These are phyloP conservation scores for Seiridium cupressi DNA, from an alignment of 2,329 filamentous ascomycete genomes.

Conservation along the genomic window DNA sequence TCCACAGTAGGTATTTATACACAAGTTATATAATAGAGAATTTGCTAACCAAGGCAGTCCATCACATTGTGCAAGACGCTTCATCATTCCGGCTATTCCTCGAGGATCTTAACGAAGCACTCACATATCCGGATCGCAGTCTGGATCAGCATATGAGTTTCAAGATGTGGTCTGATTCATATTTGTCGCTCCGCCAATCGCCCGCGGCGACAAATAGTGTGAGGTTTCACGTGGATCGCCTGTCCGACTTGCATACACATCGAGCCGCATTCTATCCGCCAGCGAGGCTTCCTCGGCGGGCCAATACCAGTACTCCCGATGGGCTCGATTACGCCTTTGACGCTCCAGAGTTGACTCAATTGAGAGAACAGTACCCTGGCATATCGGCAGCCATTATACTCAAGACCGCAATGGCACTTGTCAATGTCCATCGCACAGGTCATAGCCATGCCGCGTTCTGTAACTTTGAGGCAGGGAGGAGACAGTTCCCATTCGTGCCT, in stretches of 20 bases:
- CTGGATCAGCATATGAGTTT: not conserved
- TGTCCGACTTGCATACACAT: not conserved
- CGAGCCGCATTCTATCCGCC: not conserved
- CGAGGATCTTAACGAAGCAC: not conserved
- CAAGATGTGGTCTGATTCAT: not conserved
- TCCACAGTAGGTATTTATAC: not conserved
- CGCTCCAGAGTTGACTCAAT: not conserved
- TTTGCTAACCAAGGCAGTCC: not conserved
- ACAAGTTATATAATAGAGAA: not conserved
- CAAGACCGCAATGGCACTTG: not conserved
- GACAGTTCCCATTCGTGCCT: not conserved
- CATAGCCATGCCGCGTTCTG: not conserved
- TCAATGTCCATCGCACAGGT: not conserved
- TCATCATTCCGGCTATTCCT: not conserved
- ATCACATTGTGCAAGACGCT: constrained; percentile 5
- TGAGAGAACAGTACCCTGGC: not conserved
- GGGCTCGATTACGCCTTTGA: not conserved
- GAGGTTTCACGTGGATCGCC: not conserved
- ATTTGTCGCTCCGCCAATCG: not conserved
- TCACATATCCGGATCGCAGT: not conserved
- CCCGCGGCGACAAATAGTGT: not conserved
- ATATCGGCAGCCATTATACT: not conserved
- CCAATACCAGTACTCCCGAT: not conserved
- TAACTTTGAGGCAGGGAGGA: not conserved
- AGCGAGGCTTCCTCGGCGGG: not conserved